Conservation (phyloP, 1,284 basidiomycete genomes). For the Phlebopus sp. region DNA sequence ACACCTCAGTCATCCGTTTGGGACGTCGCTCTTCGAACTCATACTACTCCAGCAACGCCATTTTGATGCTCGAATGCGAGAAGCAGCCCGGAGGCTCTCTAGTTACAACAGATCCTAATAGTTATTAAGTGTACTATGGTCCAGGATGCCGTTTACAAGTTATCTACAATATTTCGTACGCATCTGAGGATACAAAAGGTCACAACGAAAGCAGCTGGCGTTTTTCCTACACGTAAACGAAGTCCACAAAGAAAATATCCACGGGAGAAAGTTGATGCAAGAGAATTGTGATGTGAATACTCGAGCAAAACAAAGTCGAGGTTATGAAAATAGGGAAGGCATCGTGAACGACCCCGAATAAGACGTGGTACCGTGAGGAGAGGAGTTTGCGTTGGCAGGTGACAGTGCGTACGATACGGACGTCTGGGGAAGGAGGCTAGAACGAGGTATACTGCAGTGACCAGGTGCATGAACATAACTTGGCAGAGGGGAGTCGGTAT, state of each 20-base stretch:
- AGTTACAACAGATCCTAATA: conserved; percentile 36
- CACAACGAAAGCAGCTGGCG: conserved; percentile 19
- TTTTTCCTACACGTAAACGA: conserved; percentile 14
- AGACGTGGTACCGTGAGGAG: conserved; percentile 23
- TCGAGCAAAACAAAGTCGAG: conserved; percentile 17
- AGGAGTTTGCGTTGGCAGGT: conserved; percentile 28
- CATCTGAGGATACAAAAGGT: conserved; percentile 22
- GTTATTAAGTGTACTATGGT: conserved; percentile 29
- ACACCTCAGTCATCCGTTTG: conserved; percentile 74
- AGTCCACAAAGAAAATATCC: conserved; percentile 34
- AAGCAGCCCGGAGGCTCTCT: conserved; percentile 50
- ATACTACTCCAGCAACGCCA: conserved; percentile 55
- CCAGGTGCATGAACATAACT: conserved; percentile 32
- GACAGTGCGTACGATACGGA: conserved; percentile 36
- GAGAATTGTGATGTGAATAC: conserved; percentile 23
- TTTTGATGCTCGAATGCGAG: conserved; percentile 60
- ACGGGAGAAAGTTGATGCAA: conserved; percentile 22
- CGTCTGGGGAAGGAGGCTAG: conserved; percentile 27
- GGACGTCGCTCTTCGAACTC: conserved; percentile 70
- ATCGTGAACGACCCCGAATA: conserved; percentile 33
- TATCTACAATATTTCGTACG: conserved; percentile 34
- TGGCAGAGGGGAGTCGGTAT: conserved; percentile 30
- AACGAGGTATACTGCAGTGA: conserved; percentile 35
- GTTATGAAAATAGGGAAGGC: conserved; percentile 36
- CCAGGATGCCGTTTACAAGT: conserved; percentile 26